phyloP scores from a whole-genome alignment of 768 basidiomycete species.

The Pleurotus sapidus region DNA sequence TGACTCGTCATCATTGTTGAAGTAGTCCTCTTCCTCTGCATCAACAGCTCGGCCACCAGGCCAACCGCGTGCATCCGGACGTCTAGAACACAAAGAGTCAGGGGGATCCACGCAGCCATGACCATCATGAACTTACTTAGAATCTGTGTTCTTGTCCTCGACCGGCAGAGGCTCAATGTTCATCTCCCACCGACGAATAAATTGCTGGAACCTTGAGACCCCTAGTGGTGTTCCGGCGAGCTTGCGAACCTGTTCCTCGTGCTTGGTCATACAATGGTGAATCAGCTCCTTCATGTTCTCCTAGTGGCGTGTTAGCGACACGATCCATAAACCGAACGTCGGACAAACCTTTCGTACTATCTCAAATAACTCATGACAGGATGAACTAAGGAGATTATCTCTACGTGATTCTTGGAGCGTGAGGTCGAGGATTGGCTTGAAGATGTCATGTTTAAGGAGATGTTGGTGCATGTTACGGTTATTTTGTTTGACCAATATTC shows the following conservation, averaged over 20 bases:
- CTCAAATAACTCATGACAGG: slow-evolving; percentile 96
- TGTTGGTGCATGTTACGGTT: slow-evolving; percentile 74
- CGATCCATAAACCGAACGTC: neutral
- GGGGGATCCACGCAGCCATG: neutral
- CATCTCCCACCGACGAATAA: slow-evolving; percentile 87
- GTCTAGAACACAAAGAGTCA: slow-evolving; percentile 24
- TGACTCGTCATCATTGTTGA: slow-evolving; percentile 82
- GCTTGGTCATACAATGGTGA: slow-evolving; percentile 75
- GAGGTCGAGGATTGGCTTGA: slow-evolving; percentile 81
- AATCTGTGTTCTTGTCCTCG: slow-evolving; percentile 44
- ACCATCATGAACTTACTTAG: slow-evolving; percentile 35
- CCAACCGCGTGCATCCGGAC: slow-evolving; percentile 38
- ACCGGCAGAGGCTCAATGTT: slow-evolving; percentile 78
- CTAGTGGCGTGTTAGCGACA: slow-evolving; percentile 30
- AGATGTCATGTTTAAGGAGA: slow-evolving; percentile 80
- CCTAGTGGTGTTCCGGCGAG: slow-evolving; percentile 62
- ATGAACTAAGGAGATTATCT: slow-evolving; percentile 92
- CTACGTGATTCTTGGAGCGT: slow-evolving; percentile 79
- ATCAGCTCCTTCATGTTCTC: slow-evolving; percentile 89
- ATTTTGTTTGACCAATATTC: slow-evolving; percentile 76
- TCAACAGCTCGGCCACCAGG: slow-evolving; percentile 53
- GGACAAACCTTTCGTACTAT: slow-evolving; percentile 77
- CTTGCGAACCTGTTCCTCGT: slow-evolving; percentile 61
- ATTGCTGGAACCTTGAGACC: slow-evolving; percentile 63
- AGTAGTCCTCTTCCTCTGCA: slow-evolving; percentile 89